phyloP scores from a whole-genome alignment of 495 filamentous ascomycete genomes.

The Hyaloscypha hepaticicola region DNA sequence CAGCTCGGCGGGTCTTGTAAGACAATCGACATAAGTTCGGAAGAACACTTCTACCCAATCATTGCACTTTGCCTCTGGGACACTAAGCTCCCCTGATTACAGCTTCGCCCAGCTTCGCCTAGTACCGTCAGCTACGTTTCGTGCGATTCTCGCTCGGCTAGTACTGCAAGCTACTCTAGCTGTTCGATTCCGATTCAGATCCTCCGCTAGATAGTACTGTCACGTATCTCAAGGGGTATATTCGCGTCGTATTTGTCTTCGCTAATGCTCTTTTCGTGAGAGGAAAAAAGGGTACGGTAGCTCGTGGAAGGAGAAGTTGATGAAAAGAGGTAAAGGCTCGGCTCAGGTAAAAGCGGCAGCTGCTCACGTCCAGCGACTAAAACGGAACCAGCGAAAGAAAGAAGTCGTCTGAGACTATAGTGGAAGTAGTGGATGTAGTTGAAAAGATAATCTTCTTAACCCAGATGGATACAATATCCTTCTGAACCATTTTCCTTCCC shows the following conservation, averaged over 20 bases:
- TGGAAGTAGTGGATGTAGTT: too few species aligned
- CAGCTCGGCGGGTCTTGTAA: too few species aligned
- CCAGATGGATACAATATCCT: too few species aligned
- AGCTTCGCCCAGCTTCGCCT: neutral
- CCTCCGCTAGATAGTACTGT: neutral
- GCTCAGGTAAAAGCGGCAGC: too few species aligned
- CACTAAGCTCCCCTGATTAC: too few species aligned
- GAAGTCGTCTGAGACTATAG: too few species aligned
- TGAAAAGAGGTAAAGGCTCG: neutral
- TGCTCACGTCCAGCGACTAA: too few species aligned
- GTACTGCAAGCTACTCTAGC: neutral
- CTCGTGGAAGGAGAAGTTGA: neutral
- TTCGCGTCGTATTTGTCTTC: neutral
- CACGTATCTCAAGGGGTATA: neutral
- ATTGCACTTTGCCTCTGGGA: too few species aligned
- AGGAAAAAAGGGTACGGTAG: neutral
- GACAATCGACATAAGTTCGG: too few species aligned
- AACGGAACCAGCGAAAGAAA: too few species aligned
- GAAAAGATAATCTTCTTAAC: too few species aligned
- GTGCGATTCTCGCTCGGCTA: neutral
- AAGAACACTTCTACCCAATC: too few species aligned
- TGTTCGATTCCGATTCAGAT: neutral
- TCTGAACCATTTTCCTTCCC: neutral
- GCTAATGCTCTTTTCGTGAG: neutral
- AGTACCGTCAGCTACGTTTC: neutral